Evolutionary conservation across 306 rosid genomes (phyloP).

Genomic region (Prunus mume): DNA sequence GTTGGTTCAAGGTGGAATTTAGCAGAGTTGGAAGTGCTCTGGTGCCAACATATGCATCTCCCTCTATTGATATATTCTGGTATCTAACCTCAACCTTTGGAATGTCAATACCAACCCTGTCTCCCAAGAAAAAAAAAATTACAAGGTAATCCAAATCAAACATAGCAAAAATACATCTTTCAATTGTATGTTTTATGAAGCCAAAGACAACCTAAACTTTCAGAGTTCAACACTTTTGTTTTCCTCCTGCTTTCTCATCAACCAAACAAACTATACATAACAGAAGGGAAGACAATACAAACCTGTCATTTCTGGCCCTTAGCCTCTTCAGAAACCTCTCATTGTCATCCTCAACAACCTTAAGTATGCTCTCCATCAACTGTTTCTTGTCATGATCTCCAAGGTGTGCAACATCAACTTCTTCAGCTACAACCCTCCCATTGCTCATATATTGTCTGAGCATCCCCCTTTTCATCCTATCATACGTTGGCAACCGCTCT

Average conservation of each 20-base stretch:
- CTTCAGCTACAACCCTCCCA: slow-evolving; percentile 47
- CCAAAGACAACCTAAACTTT: background rate
- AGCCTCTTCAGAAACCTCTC: slow-evolving; percentile 51
- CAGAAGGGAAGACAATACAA: background rate
- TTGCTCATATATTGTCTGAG: slow-evolving; percentile 46
- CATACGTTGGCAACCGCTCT: slow-evolving; percentile 70
- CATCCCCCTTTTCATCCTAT: slow-evolving; percentile 62
- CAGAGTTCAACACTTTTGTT: no score
- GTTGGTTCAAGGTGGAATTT: slow-evolving; percentile 44
- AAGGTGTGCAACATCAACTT: slow-evolving; percentile 63
- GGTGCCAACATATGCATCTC: slow-evolving; percentile 57
- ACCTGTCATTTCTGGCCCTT: slow-evolving; percentile 63
- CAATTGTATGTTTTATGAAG: background rate
- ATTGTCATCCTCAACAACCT: slow-evolving; percentile 65
- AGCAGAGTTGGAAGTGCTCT: slow-evolving; percentile 71
- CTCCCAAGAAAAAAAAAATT: background rate
- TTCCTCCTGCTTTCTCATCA: slow-evolving; percentile 9
- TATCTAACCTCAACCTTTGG: slow-evolving; percentile 57
- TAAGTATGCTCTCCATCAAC: slow-evolving; percentile 56
- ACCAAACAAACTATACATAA: background rate
- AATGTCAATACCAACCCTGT: slow-evolving; percentile 63
- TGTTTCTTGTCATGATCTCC: slow-evolving; percentile 47
- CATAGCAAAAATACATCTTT: background rate
- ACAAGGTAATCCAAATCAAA: background rate
- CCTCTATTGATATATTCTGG: slow-evolving; percentile 57